These are phyloP conservation scores for Dryas drummondii DNA, from an alignment of 306 rosid species.

Conservation along the genomic window DNA sequence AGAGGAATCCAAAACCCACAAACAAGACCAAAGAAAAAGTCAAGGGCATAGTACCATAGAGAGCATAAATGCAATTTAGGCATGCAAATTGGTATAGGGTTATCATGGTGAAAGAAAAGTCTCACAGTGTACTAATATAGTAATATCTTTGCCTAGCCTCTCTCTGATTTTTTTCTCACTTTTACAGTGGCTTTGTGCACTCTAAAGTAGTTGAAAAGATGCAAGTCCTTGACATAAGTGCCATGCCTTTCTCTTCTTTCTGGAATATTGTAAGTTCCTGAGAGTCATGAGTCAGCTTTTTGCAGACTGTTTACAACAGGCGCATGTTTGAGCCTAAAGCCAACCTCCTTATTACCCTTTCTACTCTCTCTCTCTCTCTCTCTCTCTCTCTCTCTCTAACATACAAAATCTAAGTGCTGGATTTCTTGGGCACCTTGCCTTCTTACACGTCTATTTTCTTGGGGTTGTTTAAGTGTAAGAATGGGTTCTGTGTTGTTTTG, in stretches of 20 bases:
- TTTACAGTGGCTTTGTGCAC: slow-evolving; percentile 2
- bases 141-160: neutral
- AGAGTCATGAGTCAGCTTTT: slow-evolving; percentile 30
- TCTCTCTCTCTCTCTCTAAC: too few species aligned
- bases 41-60: slow-evolving; percentile 28
- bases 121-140: neutral
- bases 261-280: slow-evolving; percentile 28
- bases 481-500: slow-evolving; percentile 1
- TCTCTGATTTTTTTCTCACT: neutral
- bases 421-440: slow-evolving; percentile 10
- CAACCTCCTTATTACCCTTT: neutral
- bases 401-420: slow-evolving; percentile 20
- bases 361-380: neutral
- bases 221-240: slow-evolving; percentile 27
- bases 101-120: slow-evolving; percentile 7
- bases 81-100: slow-evolving; percentile 13
- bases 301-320: slow-evolving; percentile 8
- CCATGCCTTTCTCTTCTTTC: slow-evolving; percentile 24
- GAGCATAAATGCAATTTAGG: slow-evolving; percentile 29
- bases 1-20: slow-evolving; percentile 17
- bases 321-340: slow-evolving; percentile 28
- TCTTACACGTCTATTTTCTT: slow-evolving; percentile 8
- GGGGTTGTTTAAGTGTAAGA: slow-evolving; percentile 15
- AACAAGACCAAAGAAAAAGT: slow-evolving; percentile 20
- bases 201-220: slow-evolving; percentile 22